Conservation (phyloP, 192 early-diverging fungal species). For the Paraglomus brasilianum region DNA sequence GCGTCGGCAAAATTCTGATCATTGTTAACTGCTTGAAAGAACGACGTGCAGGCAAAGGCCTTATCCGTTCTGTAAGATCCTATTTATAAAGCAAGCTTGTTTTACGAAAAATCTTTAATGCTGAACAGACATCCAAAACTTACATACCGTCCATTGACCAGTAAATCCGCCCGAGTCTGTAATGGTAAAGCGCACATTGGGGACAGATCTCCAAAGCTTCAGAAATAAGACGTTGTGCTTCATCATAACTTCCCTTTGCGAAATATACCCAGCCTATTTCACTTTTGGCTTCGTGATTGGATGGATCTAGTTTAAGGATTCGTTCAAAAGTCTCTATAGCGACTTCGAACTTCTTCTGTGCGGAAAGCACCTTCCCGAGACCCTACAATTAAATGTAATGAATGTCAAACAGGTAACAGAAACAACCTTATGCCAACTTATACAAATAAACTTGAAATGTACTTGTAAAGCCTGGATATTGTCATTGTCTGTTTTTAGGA, state of each 20-base stretch:
- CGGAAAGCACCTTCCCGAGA: conserved; percentile 54
- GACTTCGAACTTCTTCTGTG: conserved; percentile 54
- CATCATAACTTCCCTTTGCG: conserved; percentile 47
- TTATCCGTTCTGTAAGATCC: conserved; percentile 56
- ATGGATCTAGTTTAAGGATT: conserved; percentile 46
- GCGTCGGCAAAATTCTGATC: conserved; percentile 60
- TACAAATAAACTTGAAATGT: not conserved
- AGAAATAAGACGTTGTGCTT: conserved; percentile 54
- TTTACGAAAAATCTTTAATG: not conserved
- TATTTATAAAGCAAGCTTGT: conserved; percentile 15
- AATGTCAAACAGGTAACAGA: not conserved
- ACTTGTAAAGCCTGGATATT: conserved; percentile 49
- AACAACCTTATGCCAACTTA: not conserved
- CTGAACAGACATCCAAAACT: not conserved
- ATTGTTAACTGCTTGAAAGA: conserved; percentile 69
- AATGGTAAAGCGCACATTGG: conserved; percentile 53
- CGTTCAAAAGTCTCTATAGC: conserved; percentile 55
- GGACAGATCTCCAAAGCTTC: conserved; percentile 53
- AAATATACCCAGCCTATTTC: conserved; percentile 70
- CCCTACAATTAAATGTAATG: conserved; percentile 37
- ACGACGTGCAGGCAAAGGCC: conserved; percentile 61
- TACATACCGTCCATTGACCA: conserved; percentile 72
- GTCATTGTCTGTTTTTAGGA: conserved; percentile 44
- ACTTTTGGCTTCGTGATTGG: conserved; percentile 53
- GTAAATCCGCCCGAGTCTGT: conserved; percentile 68